Base-by-base conservation (phyloP, 2,329 filamentous ascomycete genomes). In the Stemphylium lycopersici region DNA sequence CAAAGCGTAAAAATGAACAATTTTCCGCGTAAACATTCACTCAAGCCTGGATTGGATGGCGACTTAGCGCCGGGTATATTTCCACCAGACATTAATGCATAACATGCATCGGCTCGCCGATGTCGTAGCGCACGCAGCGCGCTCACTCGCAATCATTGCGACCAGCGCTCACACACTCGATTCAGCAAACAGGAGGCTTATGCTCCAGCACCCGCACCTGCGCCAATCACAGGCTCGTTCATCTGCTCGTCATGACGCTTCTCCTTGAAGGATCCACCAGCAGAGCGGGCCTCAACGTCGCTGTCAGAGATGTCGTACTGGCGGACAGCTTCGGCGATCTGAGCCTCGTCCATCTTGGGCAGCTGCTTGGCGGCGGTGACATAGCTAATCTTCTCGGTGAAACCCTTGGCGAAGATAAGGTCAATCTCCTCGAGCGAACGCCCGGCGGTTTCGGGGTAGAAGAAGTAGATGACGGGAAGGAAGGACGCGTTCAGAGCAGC, bases 361-460 rank as follows among this genome's bases (percentile, higher is more conserved):
- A 76, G 62, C 53, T 76, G 68, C 60, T 75, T 67, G 1, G 74
- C 70, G 10, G 74, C 74, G 4, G 57, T 57, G 13, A 77, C 74
- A 49, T 76, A 77, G 54, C 57, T 69, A 55, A 70, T 76, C 36
- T 75, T 69, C 60, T 71, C 69, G 12, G 66, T 44, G 51, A 58
- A 69, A 5, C 70, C 74, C 61, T 74, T 74, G 42, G 75, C 74
- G 51, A 83, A 83, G 62, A 83, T 73, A 20, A 76, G 71, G 59
- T 83, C 81, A 31, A 84, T 81, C 55, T 84, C 80, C 59, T 84
- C 82, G 0, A 84, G 73, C 1, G 70, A 74, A 7, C 82, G 68
- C 36, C 79, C 79, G 20, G 72, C 75, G 0, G 83, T 85, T 63
- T 86, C 84, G 0, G 83, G 83, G 54, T 84, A 81, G 74, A 83